A percentile compares a stretch with the other conserved stretches of the same genome.
phyloP scores from a whole-genome alignment of 106 monocot species.

The Apostasia ramifera region DNA sequence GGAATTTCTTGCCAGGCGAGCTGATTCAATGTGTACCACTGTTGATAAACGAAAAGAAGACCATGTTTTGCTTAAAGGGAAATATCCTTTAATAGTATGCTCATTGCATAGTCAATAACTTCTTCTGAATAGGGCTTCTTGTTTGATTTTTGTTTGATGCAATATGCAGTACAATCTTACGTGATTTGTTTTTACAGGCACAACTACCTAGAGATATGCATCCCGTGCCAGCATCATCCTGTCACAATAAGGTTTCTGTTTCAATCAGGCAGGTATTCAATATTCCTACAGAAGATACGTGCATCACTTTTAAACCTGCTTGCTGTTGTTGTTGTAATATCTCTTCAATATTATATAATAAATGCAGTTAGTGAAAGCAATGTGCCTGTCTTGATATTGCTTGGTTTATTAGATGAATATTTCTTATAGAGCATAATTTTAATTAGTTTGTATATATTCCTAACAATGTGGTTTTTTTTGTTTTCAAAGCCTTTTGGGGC shows the following conservation, averaged over 20 bases:
- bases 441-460: no score
- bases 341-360: no score
- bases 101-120: neutral
- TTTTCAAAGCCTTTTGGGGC: no score
- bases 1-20: constrained; percentile 86
- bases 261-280: constrained; percentile 74
- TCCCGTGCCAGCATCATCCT: constrained; percentile 38
- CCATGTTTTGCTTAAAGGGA: constrained; percentile 46
- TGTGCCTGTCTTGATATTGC: no score
- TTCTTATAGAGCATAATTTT: no score
- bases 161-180: neutral
- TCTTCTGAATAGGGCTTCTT: neutral
- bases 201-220: constrained; percentile 78
- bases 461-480: no score
- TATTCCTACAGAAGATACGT: neutral
- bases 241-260: constrained; percentile 59
- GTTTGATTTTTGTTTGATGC: neutral
- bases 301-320: no score
- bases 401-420: no score
- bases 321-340: no score
- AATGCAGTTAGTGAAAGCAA: no score
- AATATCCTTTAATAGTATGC: constrained; percentile 82
- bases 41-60: constrained; percentile 27
- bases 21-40: constrained; percentile 24
- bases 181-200: constrained; percentile 40